Base-by-base conservation (phyloP, 768 basidiomycete species). In the Pleurotus tuber-regium region DNA sequence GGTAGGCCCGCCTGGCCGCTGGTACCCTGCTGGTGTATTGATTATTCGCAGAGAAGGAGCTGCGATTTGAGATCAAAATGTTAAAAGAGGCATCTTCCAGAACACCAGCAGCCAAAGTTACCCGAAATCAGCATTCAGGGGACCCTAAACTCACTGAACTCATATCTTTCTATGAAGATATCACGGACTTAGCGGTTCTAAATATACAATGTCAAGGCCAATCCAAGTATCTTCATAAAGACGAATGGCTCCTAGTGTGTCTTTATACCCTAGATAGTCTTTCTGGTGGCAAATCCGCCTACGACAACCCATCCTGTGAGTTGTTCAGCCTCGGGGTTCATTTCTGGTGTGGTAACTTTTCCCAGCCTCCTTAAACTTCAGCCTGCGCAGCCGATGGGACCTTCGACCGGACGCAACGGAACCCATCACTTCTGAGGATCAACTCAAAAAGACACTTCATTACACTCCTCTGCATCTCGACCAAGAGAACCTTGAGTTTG, bases 101-200 rank as follows among this genome's bases (percentile, higher is more conserved):
- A 43, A 59, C 61, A 3, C 63, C 82, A 16, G 63, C 72, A 14
- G 68, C 70, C 18, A 76, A 78, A 48, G 63, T 70, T 4, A 63
- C 71, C 25, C 75, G 73, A 16, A 71, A 72, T 38, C 63, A 65
- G 4, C 72, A 77, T 14, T 66, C 74, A 18, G 75, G 81, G 19
- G 82, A 86, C 55, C 80, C 80, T 4, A 84, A 84, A 62, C 77
- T 81, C 57, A 68, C 71, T 2, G 71, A 77, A 60, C 76, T 86
- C 36, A 76, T 92, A 58, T 75, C 74, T 44, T 79, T 95, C 54
- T 96, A 96, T 63, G 91, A 94, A 65, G 91, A 94, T 60, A 66
- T 92, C 56, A 92, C 90, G 1, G 90, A 92, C 59, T 69, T 95
- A 19, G 73, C 90, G 31, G 76, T 95, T 19, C 73, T 80, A 2